Conservation (phyloP, 2,329 filamentous ascomycete genomes). For the Cryphonectria japonica region DNA sequence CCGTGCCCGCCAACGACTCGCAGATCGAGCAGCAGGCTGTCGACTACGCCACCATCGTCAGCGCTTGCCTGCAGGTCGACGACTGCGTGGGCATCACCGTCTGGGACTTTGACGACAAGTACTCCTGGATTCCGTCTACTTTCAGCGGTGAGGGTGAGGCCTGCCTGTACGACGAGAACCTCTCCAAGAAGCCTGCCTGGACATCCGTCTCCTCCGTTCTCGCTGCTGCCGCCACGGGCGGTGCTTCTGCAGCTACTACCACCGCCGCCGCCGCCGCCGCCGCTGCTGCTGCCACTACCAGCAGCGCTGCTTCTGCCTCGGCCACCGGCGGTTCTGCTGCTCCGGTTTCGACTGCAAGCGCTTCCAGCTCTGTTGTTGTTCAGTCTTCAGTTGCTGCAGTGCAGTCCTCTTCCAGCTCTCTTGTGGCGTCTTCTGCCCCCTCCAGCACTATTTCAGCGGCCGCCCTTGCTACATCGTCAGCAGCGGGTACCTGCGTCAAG, state of each 20-base stretch:
- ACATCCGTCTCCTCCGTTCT: constrained; percentile 42
- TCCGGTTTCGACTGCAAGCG: neutral
- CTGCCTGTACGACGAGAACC: constrained; percentile 42
- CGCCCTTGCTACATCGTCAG: constrained; percentile 14
- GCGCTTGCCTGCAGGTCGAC: constrained; percentile 41
- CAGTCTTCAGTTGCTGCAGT: constrained; percentile 3
- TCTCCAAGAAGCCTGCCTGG: constrained; percentile 45
- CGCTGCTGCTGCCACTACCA: constrained; percentile 7
- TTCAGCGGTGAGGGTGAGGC: constrained; percentile 45
- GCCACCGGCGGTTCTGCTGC: neutral
- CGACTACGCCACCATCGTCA: constrained; percentile 47
- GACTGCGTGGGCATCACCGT: constrained; percentile 48
- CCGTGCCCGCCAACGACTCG: constrained; percentile 44
- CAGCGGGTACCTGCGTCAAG: constrained; percentile 23
- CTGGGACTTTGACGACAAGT: constrained; percentile 48
- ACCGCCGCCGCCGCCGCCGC: constrained; percentile 6
- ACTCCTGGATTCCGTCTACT: constrained; percentile 45
- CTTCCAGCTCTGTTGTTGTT: neutral
- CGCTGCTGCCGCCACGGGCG: constrained; percentile 36
- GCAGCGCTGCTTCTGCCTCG: constrained; percentile 5
- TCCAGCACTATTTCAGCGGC: constrained; percentile 7
- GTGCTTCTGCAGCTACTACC: constrained; percentile 18
- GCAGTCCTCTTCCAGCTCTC: neutral
- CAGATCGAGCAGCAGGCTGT: constrained; percentile 50
- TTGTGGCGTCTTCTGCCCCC: constrained; percentile 6